These are phyloP conservation scores for Tolypocladium inflatum DNA, from an alignment of 2,329 filamentous ascomycete genomes.

Conservation along the genomic window DNA sequence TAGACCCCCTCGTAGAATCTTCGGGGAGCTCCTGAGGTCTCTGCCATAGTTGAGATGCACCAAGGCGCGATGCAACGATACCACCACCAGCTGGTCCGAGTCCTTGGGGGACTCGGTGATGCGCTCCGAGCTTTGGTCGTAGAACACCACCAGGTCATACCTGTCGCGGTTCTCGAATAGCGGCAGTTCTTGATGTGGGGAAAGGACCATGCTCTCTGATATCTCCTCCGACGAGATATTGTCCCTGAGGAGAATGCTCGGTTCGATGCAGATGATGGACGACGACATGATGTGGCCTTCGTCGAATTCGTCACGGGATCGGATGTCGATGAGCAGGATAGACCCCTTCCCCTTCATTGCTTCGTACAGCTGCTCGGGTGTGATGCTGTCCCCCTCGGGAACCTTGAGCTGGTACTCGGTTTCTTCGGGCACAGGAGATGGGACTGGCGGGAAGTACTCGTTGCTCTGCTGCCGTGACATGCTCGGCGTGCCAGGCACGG, in stretches of 20 bases:
- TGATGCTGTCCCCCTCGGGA: conserved; percentile 49
- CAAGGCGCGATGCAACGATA: conserved; percentile 68
- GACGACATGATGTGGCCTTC: conserved; percentile 80
- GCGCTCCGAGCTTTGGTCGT: conserved; percentile 60
- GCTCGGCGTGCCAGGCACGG: conserved; percentile 19
- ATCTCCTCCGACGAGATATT: conserved; percentile 54
- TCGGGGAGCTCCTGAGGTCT: conserved; percentile 62
- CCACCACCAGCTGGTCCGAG: conserved; percentile 45
- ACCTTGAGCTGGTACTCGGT: conserved; percentile 32
- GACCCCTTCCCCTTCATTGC: conserved; percentile 51
- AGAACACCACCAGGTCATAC: conserved; percentile 84
- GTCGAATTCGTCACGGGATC: conserved; percentile 71
- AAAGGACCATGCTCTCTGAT: conserved; percentile 59
- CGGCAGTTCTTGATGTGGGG: conserved; percentile 62
- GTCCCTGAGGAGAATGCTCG: conserved; percentile 59
- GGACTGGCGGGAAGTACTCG: conserved; percentile 20
- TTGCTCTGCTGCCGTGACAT: conserved; percentile 16
- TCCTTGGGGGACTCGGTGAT: conserved; percentile 29
- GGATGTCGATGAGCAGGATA: conserved; percentile 79
- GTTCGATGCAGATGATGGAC: conserved; percentile 83
- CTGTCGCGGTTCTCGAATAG: conserved; percentile 64
- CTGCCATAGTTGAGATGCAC: conserved; percentile 76
- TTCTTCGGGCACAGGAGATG: conserved; percentile 28
- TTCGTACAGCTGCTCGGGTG: conserved; percentile 59
- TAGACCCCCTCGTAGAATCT: conserved; percentile 72